Conservation (phyloP, 1,284 basidiomycete genomes). For the Tylopilus sp. region DNA sequence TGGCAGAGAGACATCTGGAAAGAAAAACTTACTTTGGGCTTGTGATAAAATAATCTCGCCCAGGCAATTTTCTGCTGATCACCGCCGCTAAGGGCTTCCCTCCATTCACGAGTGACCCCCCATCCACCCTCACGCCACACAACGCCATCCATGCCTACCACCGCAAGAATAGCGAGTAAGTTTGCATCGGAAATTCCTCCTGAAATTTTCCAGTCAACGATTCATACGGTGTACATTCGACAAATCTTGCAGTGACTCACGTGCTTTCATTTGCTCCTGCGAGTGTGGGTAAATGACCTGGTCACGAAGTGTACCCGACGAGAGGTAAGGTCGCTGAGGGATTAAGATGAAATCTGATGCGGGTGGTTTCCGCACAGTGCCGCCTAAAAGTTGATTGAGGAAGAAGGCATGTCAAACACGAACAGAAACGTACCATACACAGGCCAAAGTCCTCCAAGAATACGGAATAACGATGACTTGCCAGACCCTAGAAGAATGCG, state of each 20-base stretch:
- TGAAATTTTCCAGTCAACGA: constrained; percentile 23
- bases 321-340: constrained; percentile 93
- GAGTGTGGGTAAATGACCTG: constrained; percentile 90
- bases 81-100: constrained; percentile 86
- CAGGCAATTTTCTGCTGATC: constrained; percentile 93
- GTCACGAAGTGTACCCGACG: constrained; percentile 89
- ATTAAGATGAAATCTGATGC: constrained; percentile 91
- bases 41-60: constrained; percentile 95
- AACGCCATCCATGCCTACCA: constrained; percentile 85
- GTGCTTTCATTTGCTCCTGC: constrained; percentile 67
- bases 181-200: constrained; percentile 76
- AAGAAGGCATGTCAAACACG: not conserved
- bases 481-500: constrained; percentile 59
- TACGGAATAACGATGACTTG: constrained; percentile 90
- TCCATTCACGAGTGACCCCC: constrained; percentile 88
- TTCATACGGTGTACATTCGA: not conserved
- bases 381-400: constrained; percentile 44
- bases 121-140: constrained; percentile 97
- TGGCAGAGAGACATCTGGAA: not conserved
- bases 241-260: constrained; percentile 41
- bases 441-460: constrained; percentile 96
- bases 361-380: constrained; percentile 89
- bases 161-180: constrained; percentile 67
- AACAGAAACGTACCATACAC: constrained; percentile 64
- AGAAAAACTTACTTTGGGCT: constrained; percentile 65